Evolutionary conservation across 805 yeast genomes (phyloP).

Genomic region (Yueomyces sp.): DNA sequence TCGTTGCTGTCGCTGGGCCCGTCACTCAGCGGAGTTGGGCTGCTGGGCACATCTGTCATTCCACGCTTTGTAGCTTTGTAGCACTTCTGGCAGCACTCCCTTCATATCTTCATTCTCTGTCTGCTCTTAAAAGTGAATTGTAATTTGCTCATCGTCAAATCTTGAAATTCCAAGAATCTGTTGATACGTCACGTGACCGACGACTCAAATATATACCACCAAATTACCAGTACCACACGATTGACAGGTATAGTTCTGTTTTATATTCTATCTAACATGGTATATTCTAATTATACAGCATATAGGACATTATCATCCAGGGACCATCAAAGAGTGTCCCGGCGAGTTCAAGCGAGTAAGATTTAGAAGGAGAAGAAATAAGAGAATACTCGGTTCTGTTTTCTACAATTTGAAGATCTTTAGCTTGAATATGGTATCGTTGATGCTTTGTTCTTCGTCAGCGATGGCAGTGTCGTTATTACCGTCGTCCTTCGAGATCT

Average conservation of each 20-base stretch:
- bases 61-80: neutral
- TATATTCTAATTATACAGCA: too few relatives aligned
- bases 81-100: too few relatives aligned
- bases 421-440: constrained; percentile 66
- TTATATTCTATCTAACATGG: too few relatives aligned
- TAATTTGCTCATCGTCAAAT: too few relatives aligned
- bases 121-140: too few relatives aligned
- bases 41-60: neutral
- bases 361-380: neutral
- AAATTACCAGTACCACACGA: too few relatives aligned
- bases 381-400: too few relatives aligned
- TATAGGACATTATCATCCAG: neutral
- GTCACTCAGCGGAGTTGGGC: neutral
- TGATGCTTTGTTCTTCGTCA: constrained; percentile 78
- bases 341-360: neutral
- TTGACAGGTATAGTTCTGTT: too few relatives aligned
- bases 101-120: too few relatives aligned
- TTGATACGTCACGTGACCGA: too few relatives aligned
- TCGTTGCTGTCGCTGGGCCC: neutral
- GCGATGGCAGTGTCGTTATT: constrained; percentile 45
- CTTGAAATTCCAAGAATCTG: too few relatives aligned
- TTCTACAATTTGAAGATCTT: constrained; percentile 55
- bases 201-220: too few relatives aligned
- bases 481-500: constrained; percentile 30
- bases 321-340: neutral